These are phyloP conservation scores for Heterobasidion parviporum DNA, from an alignment of 1,284 basidiomycete genomes.

Conservation along the genomic window DNA sequence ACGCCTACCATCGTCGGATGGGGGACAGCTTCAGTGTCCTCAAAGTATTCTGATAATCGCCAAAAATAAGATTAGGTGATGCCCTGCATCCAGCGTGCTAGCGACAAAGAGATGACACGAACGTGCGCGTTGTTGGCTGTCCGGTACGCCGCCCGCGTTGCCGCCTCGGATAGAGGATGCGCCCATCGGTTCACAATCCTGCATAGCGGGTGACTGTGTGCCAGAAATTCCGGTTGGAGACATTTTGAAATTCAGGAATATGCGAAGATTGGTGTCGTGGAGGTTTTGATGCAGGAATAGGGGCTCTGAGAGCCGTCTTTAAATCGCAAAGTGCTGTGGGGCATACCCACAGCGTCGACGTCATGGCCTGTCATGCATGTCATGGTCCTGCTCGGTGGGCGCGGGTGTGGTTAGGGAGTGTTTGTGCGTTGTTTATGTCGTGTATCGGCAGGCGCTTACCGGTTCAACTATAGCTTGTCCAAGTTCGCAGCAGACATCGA, in stretches of 20 bases:
- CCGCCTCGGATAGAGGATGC: constrained; percentile 11
- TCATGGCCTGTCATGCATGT: no score
- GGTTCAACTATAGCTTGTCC: no score
- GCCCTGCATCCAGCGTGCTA: not conserved
- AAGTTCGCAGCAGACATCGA: no score
- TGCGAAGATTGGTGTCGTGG: not conserved
- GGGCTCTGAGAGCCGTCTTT: no score
- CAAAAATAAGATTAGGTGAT: not conserved
- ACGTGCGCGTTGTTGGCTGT: constrained; percentile 12
- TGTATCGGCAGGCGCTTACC: no score
- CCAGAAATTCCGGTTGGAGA: constrained; percentile 4
- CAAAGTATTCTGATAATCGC: not conserved
- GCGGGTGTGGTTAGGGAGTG: no score
- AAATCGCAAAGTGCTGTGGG: no score
- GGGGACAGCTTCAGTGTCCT: not conserved
- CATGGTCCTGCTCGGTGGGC: no score
- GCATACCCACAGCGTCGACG: no score
- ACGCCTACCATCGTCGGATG: not conserved
- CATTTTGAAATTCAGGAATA: not conserved
- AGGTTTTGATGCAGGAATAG: no score
- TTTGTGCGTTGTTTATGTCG: no score
- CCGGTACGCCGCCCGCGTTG: constrained; percentile 10
- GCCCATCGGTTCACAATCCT: constrained; percentile 11
- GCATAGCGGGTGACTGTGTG: constrained; percentile 12
- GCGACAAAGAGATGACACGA: not conserved